Evolutionary conservation across 164 flowering plant genomes (phyloP).

Genomic region (Vitis amurensis): DNA sequence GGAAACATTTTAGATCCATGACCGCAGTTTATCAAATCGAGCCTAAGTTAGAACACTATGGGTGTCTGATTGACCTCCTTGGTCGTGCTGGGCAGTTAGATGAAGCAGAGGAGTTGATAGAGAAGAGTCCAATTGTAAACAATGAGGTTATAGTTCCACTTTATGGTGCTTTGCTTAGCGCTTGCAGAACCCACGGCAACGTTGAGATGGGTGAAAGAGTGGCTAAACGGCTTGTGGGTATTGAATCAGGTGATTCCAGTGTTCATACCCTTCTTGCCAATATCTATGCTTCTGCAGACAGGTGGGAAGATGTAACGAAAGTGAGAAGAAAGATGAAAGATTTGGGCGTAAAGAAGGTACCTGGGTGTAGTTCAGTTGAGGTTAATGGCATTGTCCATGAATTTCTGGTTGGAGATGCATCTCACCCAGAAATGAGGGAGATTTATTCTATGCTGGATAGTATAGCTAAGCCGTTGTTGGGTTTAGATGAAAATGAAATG

Average conservation of each 20-base stretch:
- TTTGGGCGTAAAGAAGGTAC: constrained; percentile 53
- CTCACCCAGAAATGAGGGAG: constrained; percentile 34
- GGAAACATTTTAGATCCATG: constrained; percentile 57
- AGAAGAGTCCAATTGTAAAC: constrained; percentile 30
- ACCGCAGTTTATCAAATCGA: constrained; percentile 39
- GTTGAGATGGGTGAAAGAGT: constrained; percentile 67
- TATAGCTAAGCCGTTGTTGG: constrained; percentile 21
- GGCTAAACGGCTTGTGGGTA: constrained; percentile 35
- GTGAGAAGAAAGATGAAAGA: constrained; percentile 71
- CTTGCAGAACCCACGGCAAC: constrained; percentile 70
- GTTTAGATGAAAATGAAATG: constrained; percentile 20
- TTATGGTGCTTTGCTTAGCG: constrained; percentile 77
- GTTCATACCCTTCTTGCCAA: constrained; percentile 62
- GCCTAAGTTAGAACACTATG: constrained; percentile 79
- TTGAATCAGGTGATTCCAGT: constrained; percentile 54
- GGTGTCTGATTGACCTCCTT: constrained; percentile 76
- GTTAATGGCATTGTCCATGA: constrained; percentile 54
- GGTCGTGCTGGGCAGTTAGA: constrained; percentile 67
- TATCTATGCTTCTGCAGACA: constrained; percentile 69
- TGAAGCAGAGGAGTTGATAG: constrained; percentile 61
- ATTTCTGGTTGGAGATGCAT: constrained; percentile 50
- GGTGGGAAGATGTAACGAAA: constrained; percentile 71
- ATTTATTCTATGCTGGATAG: constrained; percentile 28
- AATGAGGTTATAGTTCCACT: constrained; percentile 46
- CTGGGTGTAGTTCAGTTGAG: constrained; percentile 81